Evolutionary conservation across 768 basidiomycete species (phyloP), one percentile per base, ranked within the genome.

Genomic region (Phanerodontia chrysosporium): DNA sequence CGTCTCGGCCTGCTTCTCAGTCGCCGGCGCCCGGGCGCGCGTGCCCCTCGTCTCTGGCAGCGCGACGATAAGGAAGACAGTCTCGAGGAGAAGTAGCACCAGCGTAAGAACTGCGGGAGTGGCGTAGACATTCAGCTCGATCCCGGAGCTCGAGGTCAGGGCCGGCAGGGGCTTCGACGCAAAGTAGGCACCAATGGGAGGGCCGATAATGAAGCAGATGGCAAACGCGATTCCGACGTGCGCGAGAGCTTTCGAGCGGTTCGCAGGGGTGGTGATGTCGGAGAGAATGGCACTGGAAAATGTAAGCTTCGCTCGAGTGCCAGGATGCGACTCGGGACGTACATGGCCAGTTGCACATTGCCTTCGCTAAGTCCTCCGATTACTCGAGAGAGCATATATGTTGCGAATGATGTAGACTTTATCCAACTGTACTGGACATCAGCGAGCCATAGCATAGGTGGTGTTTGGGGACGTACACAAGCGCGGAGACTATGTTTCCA

Each of bases 321-420:
- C 59, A 18, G 48, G 49, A 45, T 25, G 29, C 29, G 62, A 18
- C 8, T 24, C n/a, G 35, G 30, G 25, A 80, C 89, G 65, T 68
- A 94, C 94, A 95, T 95, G 48, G 92, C 90, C 46, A 99, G 78
- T 70, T 99, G 96, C 12, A 98, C 96, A 68, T 99, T 99, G 46
- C 96, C 96, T 76, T 99, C 96, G 67, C 91, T 93, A 9, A 98
- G 77, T 3, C 96, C 96, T 10, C 95, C 95, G 35, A 98, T 85
- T 5, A 98, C 78, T 14, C 96, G 84, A 9, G 95, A 94, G 25
- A 95, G 82, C 78, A 94, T 80, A 69, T 92, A 98, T 0, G 90
- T 87, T 1, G 89, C 90, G 71, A 97, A 98, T 0, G 90, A 85
- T 2, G 95, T 95, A 0, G 93, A 93, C 67, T 87, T 82, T 48